Evolutionary conservation across 805 yeast genomes (phyloP), one percentile per base, ranked within the genome.

Genomic region (Pichia heedii): DNA sequence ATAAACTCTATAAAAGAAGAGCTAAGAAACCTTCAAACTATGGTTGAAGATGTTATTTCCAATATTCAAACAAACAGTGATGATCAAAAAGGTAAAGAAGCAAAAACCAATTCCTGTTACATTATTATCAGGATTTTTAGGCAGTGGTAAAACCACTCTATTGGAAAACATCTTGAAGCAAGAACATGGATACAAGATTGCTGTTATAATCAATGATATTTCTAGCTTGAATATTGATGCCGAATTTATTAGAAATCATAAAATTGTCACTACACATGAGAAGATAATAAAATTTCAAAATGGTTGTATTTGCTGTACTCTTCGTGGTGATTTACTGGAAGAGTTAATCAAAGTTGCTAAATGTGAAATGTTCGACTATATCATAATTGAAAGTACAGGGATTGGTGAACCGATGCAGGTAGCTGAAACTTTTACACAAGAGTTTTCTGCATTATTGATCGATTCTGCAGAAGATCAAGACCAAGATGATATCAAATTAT

Each of bases 351-450:
- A 51, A 3, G 51, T 70, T 16, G 68, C 68, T 16, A 56, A 55
- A 24, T 45, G 53, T 9, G 66, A 64, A 11, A 60, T 58, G 29
- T 67, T 64, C 37, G 64, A 70, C 36, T 70, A 70, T 47, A 66
- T 70, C 36, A 56, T 70, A 9, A 70, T 70, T 34, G 76, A 70
- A 50, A 62, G 70, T 8, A 68, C 74, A 4, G 75, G 75, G 24
- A 67, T 70, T 22, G 64, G 70, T 19, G 76, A 70, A 50, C 74
- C 75, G 24, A 68, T 69, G 73, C 73, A 70, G 49, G 73, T 70
- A 16, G 76, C 76, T 0, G 74, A 70, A 49, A 71, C 74, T 3
- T 70, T 70, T 47, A 63, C 72, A 5, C 55, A 58, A 12, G 73
- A 70, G 45, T 70, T 69, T 47, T 56, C 70, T 6, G 57, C 62